A percentile compares a stretch with the other conserved stretches of the same genome.
phyloP scores from a whole-genome alignment of 495 filamentous ascomycete genomes.

The Evansstolkia leycettana region DNA sequence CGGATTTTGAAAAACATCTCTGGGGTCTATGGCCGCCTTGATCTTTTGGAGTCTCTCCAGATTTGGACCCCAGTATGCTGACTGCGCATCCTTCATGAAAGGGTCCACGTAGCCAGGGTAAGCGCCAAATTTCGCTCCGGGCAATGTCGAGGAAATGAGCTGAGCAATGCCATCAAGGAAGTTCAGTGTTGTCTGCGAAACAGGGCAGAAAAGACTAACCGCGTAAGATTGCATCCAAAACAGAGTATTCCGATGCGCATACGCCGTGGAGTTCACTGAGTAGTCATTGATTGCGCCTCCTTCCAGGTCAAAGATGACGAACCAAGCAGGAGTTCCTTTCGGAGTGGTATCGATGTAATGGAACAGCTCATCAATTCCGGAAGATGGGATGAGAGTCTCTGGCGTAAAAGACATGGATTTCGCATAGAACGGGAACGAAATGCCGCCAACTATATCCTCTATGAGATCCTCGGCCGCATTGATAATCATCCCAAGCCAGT shows the following conservation, averaged over 20 bases:
- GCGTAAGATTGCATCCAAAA: slow-evolving; percentile 35
- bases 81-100: slow-evolving; percentile 24
- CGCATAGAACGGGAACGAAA: slow-evolving; percentile 31
- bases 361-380: slow-evolving; percentile 26
- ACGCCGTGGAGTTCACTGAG: slow-evolving; percentile 28
- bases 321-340: slow-evolving; percentile 33
- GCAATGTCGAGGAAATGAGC: slow-evolving; percentile 8
- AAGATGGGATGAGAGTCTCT: slow-evolving; percentile 26
- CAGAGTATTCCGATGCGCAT: slow-evolving; percentile 30
- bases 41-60: slow-evolving; percentile 36
- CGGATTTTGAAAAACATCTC: slow-evolving; percentile 50
- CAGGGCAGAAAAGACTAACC: slow-evolving; percentile 24
- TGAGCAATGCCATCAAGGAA: slow-evolving; percentile 36
- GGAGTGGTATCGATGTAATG: slow-evolving; percentile 30
- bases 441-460: slow-evolving; percentile 12
- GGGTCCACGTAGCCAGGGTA: slow-evolving; percentile 71
- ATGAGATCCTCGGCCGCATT: slow-evolving; percentile 38
- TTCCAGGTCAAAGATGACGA: slow-evolving; percentile 29
- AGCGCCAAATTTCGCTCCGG: slow-evolving; percentile 18
- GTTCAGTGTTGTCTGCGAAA: slow-evolving; percentile 19
- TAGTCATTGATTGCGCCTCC: slow-evolving; percentile 33
- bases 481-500: slow-evolving; percentile 42
- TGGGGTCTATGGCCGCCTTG: slow-evolving; percentile 43
- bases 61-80: slow-evolving; percentile 45
- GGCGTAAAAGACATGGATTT: slow-evolving; percentile 37